Evolutionary conservation across 495 filamentous ascomycete genomes (phyloP).

Genomic region (Aspergillus ellipticus): DNA sequence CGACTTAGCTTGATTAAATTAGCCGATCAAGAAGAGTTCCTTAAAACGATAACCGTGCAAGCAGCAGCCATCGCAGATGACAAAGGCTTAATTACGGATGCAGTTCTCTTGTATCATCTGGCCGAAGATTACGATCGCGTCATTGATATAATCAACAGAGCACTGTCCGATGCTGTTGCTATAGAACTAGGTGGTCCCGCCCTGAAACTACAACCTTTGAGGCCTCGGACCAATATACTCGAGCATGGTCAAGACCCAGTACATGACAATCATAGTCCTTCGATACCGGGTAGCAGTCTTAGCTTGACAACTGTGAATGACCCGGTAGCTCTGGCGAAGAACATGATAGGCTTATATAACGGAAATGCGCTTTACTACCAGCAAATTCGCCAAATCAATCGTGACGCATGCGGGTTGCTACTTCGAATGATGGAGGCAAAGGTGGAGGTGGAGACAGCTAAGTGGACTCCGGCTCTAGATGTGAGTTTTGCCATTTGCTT

Average conservation of each 20-base stretch:
- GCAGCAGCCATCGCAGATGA: conserved; percentile 90
- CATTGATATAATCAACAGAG: conserved; percentile 79
- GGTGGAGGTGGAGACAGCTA: conserved; percentile 58
- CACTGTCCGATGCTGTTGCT: conserved; percentile 82
- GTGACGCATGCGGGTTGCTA: conserved; percentile 66
- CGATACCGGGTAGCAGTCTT: conserved; percentile 60
- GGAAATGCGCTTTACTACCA: conserved; percentile 67
- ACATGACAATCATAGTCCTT: conserved; percentile 20
- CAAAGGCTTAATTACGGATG: conserved; percentile 85
- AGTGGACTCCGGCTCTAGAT: conserved; percentile 77
- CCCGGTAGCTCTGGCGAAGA: conserved; percentile 69
- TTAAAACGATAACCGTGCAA: conserved; percentile 81
- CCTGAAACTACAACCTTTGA: conserved; percentile 72
- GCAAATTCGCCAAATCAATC: conserved; percentile 62
- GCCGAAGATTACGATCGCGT: conserved; percentile 93
- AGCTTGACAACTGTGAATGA: conserved; percentile 86
- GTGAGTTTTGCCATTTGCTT: conserved; percentile 51
- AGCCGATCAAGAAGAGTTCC: conserved; percentile 72
- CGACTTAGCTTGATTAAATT: conserved; percentile 81
- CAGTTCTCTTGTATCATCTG: conserved; percentile 89
- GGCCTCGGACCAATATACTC: conserved; percentile 46
- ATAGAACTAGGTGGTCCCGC: conserved; percentile 75
- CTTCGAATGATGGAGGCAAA: conserved; percentile 78
- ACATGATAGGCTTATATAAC: conserved; percentile 79
- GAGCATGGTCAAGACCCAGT: conserved; percentile 18